These are phyloP conservation scores for Mrakia blollopis DNA, from an alignment of 768 basidiomycete species.

Conservation along the genomic window DNA sequence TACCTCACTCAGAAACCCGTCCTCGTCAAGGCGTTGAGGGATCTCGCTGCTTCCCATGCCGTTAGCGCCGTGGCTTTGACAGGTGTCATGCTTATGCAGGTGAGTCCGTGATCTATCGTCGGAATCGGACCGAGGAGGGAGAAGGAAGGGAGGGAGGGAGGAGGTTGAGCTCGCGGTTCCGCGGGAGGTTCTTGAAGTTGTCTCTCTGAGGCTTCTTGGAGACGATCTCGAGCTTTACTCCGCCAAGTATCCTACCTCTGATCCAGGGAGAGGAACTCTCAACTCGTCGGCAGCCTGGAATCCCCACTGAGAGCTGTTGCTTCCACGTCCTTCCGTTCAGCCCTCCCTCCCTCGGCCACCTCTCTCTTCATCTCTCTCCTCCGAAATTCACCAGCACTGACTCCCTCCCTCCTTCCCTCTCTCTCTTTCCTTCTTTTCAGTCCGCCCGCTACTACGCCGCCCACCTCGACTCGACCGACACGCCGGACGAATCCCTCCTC, in stretches of 20 bases:
- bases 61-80: slow-evolving; percentile 46
- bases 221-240: background rate
- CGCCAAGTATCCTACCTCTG: too few relatives aligned
- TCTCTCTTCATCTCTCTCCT: background rate
- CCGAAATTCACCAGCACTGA: background rate
- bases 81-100: slow-evolving; percentile 45
- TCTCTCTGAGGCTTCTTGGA: background rate
- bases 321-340: background rate
- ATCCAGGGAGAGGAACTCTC: too few relatives aligned
- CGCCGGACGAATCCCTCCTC: slow-evolving; percentile 18
- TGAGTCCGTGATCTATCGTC: slow-evolving; percentile 33
- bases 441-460: slow-evolving; percentile 29
- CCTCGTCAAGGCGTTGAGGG: slow-evolving; percentile 38
- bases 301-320: too few relatives aligned
- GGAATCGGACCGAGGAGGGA: too few relatives aligned
- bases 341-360: background rate
- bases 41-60: slow-evolving; percentile 43
- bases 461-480: slow-evolving; percentile 25
- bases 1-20: slow-evolving; percentile 34
- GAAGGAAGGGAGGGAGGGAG: background rate
- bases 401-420: background rate
- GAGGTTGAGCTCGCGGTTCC: background rate
- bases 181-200: background rate
- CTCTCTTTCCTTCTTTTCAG: background rate
- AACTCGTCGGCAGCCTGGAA: too few relatives aligned